phyloP scores from a whole-genome alignment of 441 rosid species.

The Flueggea neowawraea region DNA sequence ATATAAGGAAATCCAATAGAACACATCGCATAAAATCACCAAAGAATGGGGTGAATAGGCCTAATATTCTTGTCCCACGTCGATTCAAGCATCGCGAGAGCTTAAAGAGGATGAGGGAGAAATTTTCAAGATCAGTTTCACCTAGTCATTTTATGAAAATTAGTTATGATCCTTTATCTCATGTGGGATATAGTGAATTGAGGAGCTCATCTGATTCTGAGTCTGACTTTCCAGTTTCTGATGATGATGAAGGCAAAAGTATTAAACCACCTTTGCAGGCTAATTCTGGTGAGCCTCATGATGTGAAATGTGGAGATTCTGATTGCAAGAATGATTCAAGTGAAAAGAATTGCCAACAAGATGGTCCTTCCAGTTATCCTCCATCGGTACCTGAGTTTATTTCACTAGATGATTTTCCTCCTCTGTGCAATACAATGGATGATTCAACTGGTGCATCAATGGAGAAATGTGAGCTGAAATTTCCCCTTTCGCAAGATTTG shows the following conservation, averaged over 20 bases:
- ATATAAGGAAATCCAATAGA: constrained; percentile 28
- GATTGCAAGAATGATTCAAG: constrained; percentile 8
- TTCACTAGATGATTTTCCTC: constrained; percentile 35
- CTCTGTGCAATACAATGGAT: constrained; percentile 11
- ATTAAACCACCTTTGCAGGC: constrained; percentile 8
- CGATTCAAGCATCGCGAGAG: constrained; percentile 27
- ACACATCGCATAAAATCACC: constrained; percentile 34
- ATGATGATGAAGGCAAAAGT: constrained; percentile 32
- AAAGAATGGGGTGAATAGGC: constrained; percentile 18
- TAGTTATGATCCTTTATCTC: constrained; percentile 38
- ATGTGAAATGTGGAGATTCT: constrained; percentile 20
- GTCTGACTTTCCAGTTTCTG: constrained; percentile 47
- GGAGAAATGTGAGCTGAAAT: constrained; percentile 5
- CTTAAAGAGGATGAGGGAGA: constrained; percentile 40
- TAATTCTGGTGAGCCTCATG: constrained; percentile 10
- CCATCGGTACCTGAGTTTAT: constrained; percentile 28
- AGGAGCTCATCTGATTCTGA: constrained; percentile 51
- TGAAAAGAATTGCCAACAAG: constrained; percentile 17
- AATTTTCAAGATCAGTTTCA: constrained; percentile 21
- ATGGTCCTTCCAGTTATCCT: constrained; percentile 14
- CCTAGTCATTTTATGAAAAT: constrained; percentile 18
- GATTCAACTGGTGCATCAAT: constrained; percentile 8
- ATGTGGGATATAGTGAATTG: constrained; percentile 45
- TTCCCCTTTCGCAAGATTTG: constrained; percentile 18
- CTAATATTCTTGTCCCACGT: constrained; percentile 50